Evolutionary conservation across 176 grass and related monocot genomes (phyloP), one percentile per base, ranked within the genome.

Genomic region (Themeda triandra): DNA sequence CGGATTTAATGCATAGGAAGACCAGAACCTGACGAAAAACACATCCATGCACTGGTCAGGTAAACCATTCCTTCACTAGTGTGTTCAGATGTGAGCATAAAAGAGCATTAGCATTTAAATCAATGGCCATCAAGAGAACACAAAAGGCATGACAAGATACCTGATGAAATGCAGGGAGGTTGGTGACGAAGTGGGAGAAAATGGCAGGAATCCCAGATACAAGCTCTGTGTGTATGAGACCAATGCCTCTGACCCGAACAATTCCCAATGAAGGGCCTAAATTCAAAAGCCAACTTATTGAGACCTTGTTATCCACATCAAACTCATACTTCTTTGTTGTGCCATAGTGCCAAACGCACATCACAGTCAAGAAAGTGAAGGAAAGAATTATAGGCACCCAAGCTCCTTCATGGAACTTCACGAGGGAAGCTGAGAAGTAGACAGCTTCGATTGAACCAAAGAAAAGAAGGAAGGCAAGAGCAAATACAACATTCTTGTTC

Each of bases 131-230:
- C 31, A 40, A 37, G 58, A 66, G 5, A 80, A 23, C 25, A 81
- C 6, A 10, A 56, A 12, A 62, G 25, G 18, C 14, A 21, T 35
- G 65, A 71, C 5, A 69, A 42, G 2, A 65, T 84, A 98, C 96
- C 96, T 98, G 96, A 88, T 98, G 96, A 86, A 98, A 98, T 54
- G 96, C 96, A 78, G 96, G 96, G 11, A 98, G 82, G 45, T 98
- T 98, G 68, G 96, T 94, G 76, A 98, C 96, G 9, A 98, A 98
- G 56, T 98, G 96, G 63, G 96, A 93, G 78, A 98, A 98, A 56
- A 98, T 92, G 9, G 87, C 96, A 3, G 96, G 96, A 78, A 98
- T 98, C 45, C 96, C 96, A 15, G 96, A 90, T 32, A 87, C 60
- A 19, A 98, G 83, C 63, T 95, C 96, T 36, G 93, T 95, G 54